These are phyloP conservation scores for Endoconidiophora laricicola DNA, from an alignment of 2,329 filamentous ascomycete genomes.

Conservation along the genomic window DNA sequence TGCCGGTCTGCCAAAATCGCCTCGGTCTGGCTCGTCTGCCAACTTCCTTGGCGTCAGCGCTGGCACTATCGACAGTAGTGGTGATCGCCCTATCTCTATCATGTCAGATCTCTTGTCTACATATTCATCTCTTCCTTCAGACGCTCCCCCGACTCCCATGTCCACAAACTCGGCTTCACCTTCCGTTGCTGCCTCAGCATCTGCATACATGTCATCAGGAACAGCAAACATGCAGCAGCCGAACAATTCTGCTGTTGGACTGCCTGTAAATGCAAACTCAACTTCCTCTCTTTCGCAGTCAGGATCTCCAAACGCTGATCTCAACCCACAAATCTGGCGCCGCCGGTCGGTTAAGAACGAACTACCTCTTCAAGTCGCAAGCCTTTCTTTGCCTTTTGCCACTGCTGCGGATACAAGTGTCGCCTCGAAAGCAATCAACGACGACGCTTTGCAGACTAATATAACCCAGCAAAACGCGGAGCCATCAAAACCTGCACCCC, in stretches of 20 bases:
- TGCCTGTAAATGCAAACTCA: background rate
- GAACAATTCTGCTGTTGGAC: too few species aligned
- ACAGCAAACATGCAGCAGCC: too few species aligned
- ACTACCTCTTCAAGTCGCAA: constrained; percentile 28
- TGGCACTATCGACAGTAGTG: constrained; percentile 15
- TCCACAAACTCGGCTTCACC: constrained; percentile 3
- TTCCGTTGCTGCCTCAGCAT: background rate
- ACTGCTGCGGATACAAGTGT: background rate
- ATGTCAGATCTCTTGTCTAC: constrained; percentile 14
- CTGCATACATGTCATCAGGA: too few species aligned
- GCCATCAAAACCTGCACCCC: background rate
- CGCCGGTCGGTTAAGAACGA: constrained; percentile 35
- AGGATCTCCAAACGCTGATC: constrained; percentile 3
- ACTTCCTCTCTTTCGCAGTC: background rate
- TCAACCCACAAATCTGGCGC: constrained; percentile 27
- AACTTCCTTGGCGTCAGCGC: constrained; percentile 13
- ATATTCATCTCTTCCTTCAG: constrained; percentile 17
- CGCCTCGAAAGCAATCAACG: background rate
- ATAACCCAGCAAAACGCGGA: background rate
- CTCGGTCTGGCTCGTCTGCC: background rate
- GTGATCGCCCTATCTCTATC: constrained; percentile 8
- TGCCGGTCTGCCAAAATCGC: background rate
- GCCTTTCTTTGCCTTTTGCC: constrained; percentile 19
- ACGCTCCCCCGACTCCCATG: constrained; percentile 13
- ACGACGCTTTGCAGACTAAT: background rate